Evolutionary conservation across 164 flowering plant genomes (phyloP).

Genomic region (Berberis vulgaris): DNA sequence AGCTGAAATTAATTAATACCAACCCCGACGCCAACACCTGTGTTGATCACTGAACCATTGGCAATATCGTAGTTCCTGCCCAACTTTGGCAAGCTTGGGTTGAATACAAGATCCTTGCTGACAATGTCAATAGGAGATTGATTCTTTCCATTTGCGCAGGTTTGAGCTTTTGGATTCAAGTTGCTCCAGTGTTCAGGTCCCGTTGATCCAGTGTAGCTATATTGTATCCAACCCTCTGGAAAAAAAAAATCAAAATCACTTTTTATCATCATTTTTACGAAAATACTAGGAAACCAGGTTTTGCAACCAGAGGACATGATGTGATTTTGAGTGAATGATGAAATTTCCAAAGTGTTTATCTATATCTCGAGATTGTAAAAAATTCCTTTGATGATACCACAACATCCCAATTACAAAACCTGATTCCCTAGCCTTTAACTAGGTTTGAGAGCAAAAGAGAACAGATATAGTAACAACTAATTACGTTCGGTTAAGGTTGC

Average conservation of each 20-base stretch:
- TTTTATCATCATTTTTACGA: background rate
- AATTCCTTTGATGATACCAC: no score
- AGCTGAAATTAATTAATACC: background rate
- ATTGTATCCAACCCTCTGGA: slow-evolving; percentile 4
- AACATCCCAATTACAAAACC: no score
- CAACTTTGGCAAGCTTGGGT: slow-evolving; percentile 23
- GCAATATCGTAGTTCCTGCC: slow-evolving; percentile 27
- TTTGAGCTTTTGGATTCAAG: slow-evolving; percentile 20
- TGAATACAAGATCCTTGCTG: slow-evolving; percentile 9
- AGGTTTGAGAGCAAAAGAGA: no score
- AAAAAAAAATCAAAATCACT: background rate
- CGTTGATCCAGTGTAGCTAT: slow-evolving; percentile 29
- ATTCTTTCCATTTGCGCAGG: slow-evolving; percentile 32
- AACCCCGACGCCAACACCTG: slow-evolving; percentile 44
- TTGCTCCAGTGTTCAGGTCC: slow-evolving; percentile 58
- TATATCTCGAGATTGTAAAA: no score
- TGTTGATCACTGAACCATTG: slow-evolving; percentile 45
- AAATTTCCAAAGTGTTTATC: no score
- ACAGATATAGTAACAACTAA: no score
- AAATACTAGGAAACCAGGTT: no score
- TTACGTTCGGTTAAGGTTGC: no score
- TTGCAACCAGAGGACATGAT: no score
- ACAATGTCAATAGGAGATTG: slow-evolving; percentile 60
- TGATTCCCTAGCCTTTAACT: no score
- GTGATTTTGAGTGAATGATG: no score